Percentiles rank a stretch among this genome's conserved stretches.
Evolutionary conservation across 306 rosid genomes (phyloP).

Genomic region (Malus asiatica): DNA sequence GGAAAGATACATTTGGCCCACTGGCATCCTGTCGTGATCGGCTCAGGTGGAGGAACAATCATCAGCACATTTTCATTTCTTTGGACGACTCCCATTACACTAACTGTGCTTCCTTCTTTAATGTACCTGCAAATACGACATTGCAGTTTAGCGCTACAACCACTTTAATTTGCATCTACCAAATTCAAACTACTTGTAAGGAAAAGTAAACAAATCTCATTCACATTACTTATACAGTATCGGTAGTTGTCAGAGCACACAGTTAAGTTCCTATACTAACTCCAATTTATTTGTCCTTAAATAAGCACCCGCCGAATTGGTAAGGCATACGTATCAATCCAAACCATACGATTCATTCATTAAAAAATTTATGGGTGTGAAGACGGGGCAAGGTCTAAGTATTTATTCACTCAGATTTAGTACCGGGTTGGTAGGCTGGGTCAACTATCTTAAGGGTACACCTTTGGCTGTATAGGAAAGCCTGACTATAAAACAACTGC

Average conservation of each 20-base stretch:
- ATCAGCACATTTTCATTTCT: slow-evolving; percentile 92
- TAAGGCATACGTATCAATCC: too few species aligned
- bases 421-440: neutral
- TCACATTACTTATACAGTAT: neutral
- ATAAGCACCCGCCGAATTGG: neutral
- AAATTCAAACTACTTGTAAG: neutral
- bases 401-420: neutral
- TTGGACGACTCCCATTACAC: slow-evolving; percentile 96
- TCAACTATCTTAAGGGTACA: neutral
- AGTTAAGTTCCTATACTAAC: neutral
- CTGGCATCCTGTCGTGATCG: slow-evolving; percentile 82
- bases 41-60: slow-evolving; percentile 94
- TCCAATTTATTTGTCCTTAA: neutral
- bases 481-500: neutral
- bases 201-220: neutral
- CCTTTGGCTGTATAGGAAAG: neutral
- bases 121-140: slow-evolving; percentile 57
- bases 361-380: too few species aligned
- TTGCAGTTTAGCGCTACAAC: slow-evolving; percentile 4
- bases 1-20: slow-evolving; percentile 89
- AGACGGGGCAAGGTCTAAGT: neutral
- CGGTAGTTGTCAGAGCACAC: too few species aligned
- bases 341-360: too few species aligned
- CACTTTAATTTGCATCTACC: neutral
- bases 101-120: slow-evolving; percentile 99